phyloP scores from a whole-genome alignment of 192 early-diverging fungal species.

The Backusella westeae region DNA sequence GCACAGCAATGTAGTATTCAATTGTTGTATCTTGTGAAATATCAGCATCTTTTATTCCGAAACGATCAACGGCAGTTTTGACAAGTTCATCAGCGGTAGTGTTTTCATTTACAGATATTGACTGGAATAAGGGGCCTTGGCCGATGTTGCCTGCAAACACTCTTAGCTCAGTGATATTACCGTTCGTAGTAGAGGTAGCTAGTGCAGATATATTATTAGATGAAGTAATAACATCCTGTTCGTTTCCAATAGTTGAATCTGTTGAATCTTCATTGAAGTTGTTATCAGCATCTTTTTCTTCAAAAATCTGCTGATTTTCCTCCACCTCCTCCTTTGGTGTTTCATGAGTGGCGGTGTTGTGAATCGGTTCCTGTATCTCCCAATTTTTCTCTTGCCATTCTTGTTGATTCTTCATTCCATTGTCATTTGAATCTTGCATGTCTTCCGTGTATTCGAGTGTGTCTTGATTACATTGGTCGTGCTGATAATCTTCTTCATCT shows the following conservation, averaged over 20 bases:
- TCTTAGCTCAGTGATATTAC: slow-evolving; percentile 15
- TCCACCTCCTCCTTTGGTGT: slow-evolving; percentile 15
- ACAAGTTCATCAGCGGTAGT: slow-evolving; percentile 46
- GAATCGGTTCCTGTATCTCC: not conserved
- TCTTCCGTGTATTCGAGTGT: not conserved
- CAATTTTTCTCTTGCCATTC: slow-evolving; percentile 8
- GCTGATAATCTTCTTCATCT: slow-evolving; percentile 37
- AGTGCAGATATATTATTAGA: not conserved
- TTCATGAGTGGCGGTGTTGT: not conserved
- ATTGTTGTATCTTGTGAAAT: slow-evolving; percentile 24
- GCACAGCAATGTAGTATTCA: slow-evolving; percentile 47
- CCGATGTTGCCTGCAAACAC: slow-evolving; percentile 54
- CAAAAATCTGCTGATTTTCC: not conserved
- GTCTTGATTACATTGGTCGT: slow-evolving; percentile 37
- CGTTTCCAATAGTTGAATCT: not conserved
- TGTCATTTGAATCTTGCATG: not conserved
- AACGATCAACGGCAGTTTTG: slow-evolving; percentile 44
- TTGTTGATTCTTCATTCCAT: not conserved
- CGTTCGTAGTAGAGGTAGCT: not conserved
- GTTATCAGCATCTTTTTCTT: not conserved
- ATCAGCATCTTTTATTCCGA: slow-evolving; percentile 38
- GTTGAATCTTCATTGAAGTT: not conserved
- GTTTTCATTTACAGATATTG: slow-evolving; percentile 35
- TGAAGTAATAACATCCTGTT: not conserved
- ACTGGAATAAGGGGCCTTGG: slow-evolving; percentile 45